Evolutionary conservation across 116 monocot species (phyloP), one percentile per base, ranked within the genome.

Genomic region (Cymodocea nodosa): DNA sequence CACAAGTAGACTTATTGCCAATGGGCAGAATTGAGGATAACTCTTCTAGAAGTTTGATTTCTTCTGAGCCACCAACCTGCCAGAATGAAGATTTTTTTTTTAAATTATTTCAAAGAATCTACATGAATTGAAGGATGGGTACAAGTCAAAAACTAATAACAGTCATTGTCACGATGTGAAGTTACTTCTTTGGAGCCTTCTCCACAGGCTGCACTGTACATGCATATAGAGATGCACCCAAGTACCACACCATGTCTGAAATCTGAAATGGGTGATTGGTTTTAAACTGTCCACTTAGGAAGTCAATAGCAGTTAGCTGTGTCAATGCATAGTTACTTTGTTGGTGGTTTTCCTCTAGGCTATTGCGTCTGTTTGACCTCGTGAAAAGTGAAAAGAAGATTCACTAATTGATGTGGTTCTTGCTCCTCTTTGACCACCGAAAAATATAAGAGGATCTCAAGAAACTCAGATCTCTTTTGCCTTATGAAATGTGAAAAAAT

Each of bases 321-420:
- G 62, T 36, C 37, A 18, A 35, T 7, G 11, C 62, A 2, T 6
- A 19, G 17, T 62, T 37, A 9, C 35, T 17, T 62, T 62, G 16
- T 22, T 6, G n/a, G 13, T 35, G 37, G 50, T 23, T 14, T 23
- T 65, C 23, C 36, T 63, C 37, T 57, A 35, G 58, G 23, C 59
- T 56, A 40, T 56, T 24, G 51, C 36, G 35, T 20, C 20, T 56
- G 18, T 68, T 75, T 57, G 25, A 23, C 14, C 56, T 49, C 56
- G 44, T 63, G 49, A 68, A 75, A 69, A 63, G 75, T 62, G 56
- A 68, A 69, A n/a, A 75, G 56, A 69, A 69, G 69, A 55, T 68
- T 75, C 11, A 50, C 40, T 48, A 75, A 75, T 16, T 69, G 44
- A 15, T 62, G 44, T 69, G 75, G 63, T 63, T 75, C 75, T 25